Conservation (phyloP, 768 basidiomycete species). For the Tricholoma furcatifolium region DNA sequence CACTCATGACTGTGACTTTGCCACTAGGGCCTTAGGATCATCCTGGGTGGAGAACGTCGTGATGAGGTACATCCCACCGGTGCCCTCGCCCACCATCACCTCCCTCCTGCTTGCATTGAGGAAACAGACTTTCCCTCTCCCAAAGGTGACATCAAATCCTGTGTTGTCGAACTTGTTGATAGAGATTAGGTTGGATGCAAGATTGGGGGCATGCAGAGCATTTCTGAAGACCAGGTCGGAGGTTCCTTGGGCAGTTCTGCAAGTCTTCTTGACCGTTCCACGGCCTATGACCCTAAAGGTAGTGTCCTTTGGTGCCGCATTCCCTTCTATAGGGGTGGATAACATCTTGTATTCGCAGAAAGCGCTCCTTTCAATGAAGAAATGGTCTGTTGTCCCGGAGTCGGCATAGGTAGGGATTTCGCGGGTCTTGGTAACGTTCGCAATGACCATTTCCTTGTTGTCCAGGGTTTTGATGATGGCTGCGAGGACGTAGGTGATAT, state of each 20-base stretch:
- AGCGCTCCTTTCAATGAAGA: slow-evolving; percentile 15
- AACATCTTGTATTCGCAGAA: slow-evolving; percentile 8
- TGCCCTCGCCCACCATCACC: not conserved
- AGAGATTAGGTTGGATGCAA: not conserved
- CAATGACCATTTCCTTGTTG: not conserved
- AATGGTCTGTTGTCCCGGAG: slow-evolving; percentile 23
- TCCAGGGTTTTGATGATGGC: not conserved
- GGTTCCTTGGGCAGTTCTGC: not conserved
- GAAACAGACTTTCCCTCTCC: not conserved
- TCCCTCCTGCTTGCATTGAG: not conserved
- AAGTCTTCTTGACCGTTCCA: too few species aligned
- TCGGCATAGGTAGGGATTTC: not conserved
- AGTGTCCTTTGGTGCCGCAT: too few species aligned
- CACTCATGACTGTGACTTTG: not conserved
- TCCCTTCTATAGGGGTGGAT: not conserved
- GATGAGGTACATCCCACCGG: not conserved
- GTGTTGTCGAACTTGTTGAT: not conserved
- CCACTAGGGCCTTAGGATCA: not conserved
- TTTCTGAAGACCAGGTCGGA: slow-evolving; percentile 19
- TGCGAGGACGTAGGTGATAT: not conserved
- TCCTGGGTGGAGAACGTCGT: not conserved
- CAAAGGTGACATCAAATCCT: not conserved
- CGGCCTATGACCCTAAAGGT: too few species aligned
- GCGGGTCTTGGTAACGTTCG: not conserved
- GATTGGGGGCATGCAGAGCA: slow-evolving; percentile 11